phyloP scores from a whole-genome alignment of 768 basidiomycete genomes.

The Sarcodon sp. region DNA sequence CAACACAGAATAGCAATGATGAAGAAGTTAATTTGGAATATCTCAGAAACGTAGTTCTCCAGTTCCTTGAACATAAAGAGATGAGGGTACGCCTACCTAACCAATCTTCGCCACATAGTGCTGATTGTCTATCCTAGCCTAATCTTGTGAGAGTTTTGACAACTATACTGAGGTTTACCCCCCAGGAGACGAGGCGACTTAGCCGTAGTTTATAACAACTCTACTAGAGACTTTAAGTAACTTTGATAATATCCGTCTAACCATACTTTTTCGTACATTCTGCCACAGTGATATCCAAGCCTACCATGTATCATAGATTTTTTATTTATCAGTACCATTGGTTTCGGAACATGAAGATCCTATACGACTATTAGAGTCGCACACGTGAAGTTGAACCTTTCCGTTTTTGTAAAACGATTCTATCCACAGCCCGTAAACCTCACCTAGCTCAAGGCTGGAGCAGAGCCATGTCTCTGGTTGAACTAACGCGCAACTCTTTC shows the following conservation, averaged over 20 bases:
- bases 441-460: not conserved
- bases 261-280: too few species aligned
- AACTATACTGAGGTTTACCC: constrained; percentile 88
- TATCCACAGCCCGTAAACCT: not conserved
- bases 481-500: constrained; percentile 62
- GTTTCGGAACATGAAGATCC: too few species aligned
- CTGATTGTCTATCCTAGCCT: constrained; percentile 31
- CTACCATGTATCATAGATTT: too few species aligned
- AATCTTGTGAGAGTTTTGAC: constrained; percentile 87
- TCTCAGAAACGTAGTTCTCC: constrained; percentile 87
- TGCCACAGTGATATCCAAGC: too few species aligned
- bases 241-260: too few species aligned
- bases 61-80: constrained; percentile 97
- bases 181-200: constrained; percentile 83
- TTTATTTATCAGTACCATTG: too few species aligned
- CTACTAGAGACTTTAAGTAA: too few species aligned
- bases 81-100: constrained; percentile 59
- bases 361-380: too few species aligned
- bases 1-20: constrained; percentile 36
- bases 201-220: constrained; percentile 7
- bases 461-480: constrained; percentile 47
- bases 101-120: not conserved
- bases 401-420: too few species aligned
- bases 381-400: too few species aligned
- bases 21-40: constrained; percentile 96